Conservation (phyloP, 2,329 filamentous ascomycete genomes). For the Ceratocystis eucalypticola region DNA sequence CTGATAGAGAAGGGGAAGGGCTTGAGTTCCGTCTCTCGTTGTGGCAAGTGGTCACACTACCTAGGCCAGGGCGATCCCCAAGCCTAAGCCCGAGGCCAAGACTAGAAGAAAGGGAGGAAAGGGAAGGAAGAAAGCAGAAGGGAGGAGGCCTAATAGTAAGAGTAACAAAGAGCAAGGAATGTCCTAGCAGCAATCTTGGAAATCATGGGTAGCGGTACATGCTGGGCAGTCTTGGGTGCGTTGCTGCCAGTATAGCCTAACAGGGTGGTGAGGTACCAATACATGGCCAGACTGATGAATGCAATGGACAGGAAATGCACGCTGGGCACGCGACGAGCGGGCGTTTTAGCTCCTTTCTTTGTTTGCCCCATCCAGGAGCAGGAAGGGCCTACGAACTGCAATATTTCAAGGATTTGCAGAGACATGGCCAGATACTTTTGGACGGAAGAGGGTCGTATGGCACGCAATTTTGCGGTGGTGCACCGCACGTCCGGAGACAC, state of each 20-base stretch:
- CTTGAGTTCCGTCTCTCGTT: background rate
- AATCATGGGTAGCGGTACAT: background rate
- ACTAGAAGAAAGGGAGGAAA: background rate
- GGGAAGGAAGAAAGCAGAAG: background rate
- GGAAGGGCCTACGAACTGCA: background rate
- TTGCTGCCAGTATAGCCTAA: background rate
- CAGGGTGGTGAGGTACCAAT: background rate
- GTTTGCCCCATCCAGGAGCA: background rate
- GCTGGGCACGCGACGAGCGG: background rate
- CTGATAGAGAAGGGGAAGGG: background rate
- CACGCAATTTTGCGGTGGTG: background rate
- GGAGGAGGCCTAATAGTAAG: background rate
- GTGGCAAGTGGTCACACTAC: slow-evolving; percentile 3
- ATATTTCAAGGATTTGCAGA: background rate
- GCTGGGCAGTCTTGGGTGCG: background rate
- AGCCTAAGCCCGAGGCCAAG: background rate
- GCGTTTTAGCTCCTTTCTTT: background rate
- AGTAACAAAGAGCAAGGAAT: background rate
- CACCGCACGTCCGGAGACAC: background rate
- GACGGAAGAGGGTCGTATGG: background rate
- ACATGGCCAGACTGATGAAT: background rate
- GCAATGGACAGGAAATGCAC: too few species aligned
- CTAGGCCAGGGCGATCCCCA: too few species aligned
- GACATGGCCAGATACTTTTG: background rate
- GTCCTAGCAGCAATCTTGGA: background rate